These are phyloP conservation scores for Leccinum truebloodii DNA, from an alignment of 768 basidiomycete genomes.

Conservation along the genomic window DNA sequence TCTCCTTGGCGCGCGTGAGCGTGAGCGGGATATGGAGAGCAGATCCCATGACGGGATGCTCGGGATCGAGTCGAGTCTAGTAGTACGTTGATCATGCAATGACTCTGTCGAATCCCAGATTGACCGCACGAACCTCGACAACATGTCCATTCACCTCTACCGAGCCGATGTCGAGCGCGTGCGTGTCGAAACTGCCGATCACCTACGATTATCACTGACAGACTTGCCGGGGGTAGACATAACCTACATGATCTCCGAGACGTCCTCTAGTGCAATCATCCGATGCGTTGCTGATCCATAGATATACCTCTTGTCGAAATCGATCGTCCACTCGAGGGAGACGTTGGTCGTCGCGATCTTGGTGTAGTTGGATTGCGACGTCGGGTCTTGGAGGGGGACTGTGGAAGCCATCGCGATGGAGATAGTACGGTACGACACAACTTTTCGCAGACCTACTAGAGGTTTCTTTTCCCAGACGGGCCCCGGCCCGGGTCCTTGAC, in stretches of 20 bases:
- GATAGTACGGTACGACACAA: neutral
- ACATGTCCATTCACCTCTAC: slow-evolving; percentile 50
- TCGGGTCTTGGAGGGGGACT: slow-evolving; percentile 35
- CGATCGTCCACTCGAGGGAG: slow-evolving; percentile 56
- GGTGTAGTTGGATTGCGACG: slow-evolving; percentile 60
- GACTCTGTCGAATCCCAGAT: neutral
- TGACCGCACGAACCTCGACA: slow-evolving; percentile 43
- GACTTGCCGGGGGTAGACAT: neutral
- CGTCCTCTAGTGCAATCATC: slow-evolving; percentile 40
- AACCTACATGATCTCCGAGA: slow-evolving; percentile 45
- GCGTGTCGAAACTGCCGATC: slow-evolving; percentile 51
- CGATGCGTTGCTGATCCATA: slow-evolving; percentile 49
- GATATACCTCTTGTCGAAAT: slow-evolving; percentile 50
- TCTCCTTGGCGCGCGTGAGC: slow-evolving; percentile 35
- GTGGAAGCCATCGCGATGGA: slow-evolving; percentile 15
- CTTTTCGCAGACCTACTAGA: neutral
- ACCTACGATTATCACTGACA: neutral
- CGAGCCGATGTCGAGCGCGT: slow-evolving; percentile 51
- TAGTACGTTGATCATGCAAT: neutral
- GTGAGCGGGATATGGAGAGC: slow-evolving; percentile 65
- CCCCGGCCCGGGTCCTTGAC: neutral
- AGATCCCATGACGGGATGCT: slow-evolving; percentile 76
- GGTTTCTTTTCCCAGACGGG: neutral
- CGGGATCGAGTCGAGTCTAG: slow-evolving; percentile 55
- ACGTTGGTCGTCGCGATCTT: slow-evolving; percentile 50